These are phyloP conservation scores for Clarireedia hainanense DNA, from an alignment of 2,329 filamentous ascomycete genomes.

Conservation along the genomic window DNA sequence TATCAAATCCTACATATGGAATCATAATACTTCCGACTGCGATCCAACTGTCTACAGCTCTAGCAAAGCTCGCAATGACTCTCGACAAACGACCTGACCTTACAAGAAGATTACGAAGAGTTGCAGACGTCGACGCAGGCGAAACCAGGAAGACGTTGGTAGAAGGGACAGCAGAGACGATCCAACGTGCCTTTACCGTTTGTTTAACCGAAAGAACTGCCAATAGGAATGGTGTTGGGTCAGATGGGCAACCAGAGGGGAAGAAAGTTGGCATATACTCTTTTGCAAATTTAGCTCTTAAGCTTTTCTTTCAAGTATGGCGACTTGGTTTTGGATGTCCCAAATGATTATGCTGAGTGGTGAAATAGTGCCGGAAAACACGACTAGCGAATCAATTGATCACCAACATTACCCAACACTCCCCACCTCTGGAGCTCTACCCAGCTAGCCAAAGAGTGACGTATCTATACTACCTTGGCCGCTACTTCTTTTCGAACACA, in stretches of 20 bases:
- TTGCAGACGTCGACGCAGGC: constrained; percentile 47
- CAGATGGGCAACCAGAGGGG: constrained; percentile 63
- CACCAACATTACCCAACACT: constrained; percentile 75
- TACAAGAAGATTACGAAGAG: constrained; percentile 51
- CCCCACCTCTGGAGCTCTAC: constrained; percentile 72
- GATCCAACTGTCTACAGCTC: constrained; percentile 70
- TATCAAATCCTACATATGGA: constrained; percentile 72
- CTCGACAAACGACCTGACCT: constrained; percentile 76
- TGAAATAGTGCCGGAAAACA: constrained; percentile 63
- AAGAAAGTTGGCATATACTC: constrained; percentile 85
- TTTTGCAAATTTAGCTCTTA: constrained; percentile 84
- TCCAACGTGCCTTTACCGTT: constrained; percentile 84
- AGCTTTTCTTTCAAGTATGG: constrained; percentile 72
- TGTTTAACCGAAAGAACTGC: constrained; percentile 76
- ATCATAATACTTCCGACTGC: constrained; percentile 76
- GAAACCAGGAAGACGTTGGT: constrained; percentile 71
- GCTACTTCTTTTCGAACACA: constrained; percentile 79
- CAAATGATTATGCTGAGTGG: constrained; percentile 7
- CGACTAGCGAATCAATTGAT: constrained; percentile 83
- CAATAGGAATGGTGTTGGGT: constrained; percentile 42
- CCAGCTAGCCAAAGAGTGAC: constrained; percentile 82
- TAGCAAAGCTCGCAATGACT: constrained; percentile 76
- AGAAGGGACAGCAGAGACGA: constrained; percentile 79
- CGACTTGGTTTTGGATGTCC: background rate
- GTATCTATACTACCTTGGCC: constrained; percentile 89